These are phyloP conservation scores for Cercospora canescens DNA, from an alignment of 2,329 filamentous ascomycete species.

Conservation along the genomic window DNA sequence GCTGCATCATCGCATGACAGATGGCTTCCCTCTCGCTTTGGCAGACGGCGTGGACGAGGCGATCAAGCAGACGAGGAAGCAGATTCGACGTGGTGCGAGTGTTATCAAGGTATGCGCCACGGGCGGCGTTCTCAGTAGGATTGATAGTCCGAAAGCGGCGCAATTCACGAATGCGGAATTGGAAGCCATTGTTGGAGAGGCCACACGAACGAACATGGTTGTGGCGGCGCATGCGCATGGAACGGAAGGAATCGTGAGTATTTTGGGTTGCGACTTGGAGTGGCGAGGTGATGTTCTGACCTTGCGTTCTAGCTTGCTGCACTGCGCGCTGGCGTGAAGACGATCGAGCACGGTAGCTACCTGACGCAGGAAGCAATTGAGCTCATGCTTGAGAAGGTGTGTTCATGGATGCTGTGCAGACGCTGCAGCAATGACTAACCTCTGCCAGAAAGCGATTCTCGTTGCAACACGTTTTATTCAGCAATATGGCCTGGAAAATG, in stretches of 20 bases:
- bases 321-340: conserved; percentile 47
- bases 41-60: conserved; percentile 18
- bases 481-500: conserved; percentile 37
- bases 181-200: conserved; percentile 29
- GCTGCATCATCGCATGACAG: conserved; percentile 35
- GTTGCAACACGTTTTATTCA: conserved; percentile 49
- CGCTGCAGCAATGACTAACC: not conserved
- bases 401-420: not conserved
- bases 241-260: conserved; percentile 38
- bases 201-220: conserved; percentile 23
- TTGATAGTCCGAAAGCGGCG: conserved; percentile 25
- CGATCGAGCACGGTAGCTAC: conserved; percentile 53
- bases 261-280: not conserved
- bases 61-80: conserved; percentile 16
- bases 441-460: conserved; percentile 38
- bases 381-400: conserved; percentile 47
- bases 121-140: conserved; percentile 37
- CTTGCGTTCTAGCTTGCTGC: conserved; percentile 37
- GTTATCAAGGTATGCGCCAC: conserved; percentile 26
- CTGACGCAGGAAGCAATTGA: conserved; percentile 48
- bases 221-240: conserved; percentile 38
- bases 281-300: not conserved
- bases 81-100: conserved; percentile 19
- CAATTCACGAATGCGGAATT: conserved; percentile 28
- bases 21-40: conserved; percentile 31